A percentile compares a stretch with the other conserved stretches of the same genome.
phyloP scores from a whole-genome alignment of 371 early-diverging fungal species.

The Lichtheimia ornata region DNA sequence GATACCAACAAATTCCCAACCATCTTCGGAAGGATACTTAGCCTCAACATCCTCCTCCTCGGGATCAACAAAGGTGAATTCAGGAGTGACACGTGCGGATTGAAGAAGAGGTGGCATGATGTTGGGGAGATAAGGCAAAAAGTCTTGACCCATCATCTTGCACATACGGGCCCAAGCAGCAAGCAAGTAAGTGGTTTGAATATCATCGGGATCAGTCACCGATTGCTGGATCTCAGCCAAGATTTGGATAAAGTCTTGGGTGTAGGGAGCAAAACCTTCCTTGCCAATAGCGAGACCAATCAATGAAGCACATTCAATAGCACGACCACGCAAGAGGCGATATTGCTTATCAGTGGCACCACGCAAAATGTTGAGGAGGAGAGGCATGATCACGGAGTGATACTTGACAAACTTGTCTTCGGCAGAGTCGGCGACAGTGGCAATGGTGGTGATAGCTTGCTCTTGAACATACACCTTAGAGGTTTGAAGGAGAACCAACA shows the following conservation, averaged over 20 bases:
- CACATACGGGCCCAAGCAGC: conserved; percentile 97
- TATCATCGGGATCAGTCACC: conserved; percentile 88
- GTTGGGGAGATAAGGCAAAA: conserved; percentile 87
- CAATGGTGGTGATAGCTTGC: conserved; percentile 96
- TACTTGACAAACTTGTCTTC: conserved; percentile 87
- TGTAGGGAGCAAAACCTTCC: conserved; percentile 81
- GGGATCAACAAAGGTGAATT: conserved; percentile 85
- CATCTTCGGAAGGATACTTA: conserved; percentile 89
- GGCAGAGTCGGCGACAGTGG: conserved; percentile 95
- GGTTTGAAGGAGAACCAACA: conserved; percentile 79
- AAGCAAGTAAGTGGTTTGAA: conserved; percentile 88
- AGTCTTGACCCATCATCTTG: conserved; percentile 91
- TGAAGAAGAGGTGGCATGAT: conserved; percentile 93
- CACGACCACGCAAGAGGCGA: conserved; percentile 89
- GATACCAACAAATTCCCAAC: conserved; percentile 91
- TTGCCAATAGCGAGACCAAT: conserved; percentile 93
- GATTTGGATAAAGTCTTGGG: conserved; percentile 75
- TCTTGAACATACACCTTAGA: conserved; percentile 92
- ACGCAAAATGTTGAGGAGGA: conserved; percentile 82
- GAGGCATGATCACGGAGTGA: conserved; percentile 92
- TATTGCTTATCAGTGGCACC: conserved; percentile 84
- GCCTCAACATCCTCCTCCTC: conserved; percentile 84
- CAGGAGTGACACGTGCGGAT: conserved; percentile 88
- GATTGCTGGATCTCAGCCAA: conserved; percentile 79
- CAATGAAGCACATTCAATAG: conserved; percentile 93